Conservation (phyloP, 2,329 filamentous ascomycete genomes). For the Colletotrichum orbiculare region DNA sequence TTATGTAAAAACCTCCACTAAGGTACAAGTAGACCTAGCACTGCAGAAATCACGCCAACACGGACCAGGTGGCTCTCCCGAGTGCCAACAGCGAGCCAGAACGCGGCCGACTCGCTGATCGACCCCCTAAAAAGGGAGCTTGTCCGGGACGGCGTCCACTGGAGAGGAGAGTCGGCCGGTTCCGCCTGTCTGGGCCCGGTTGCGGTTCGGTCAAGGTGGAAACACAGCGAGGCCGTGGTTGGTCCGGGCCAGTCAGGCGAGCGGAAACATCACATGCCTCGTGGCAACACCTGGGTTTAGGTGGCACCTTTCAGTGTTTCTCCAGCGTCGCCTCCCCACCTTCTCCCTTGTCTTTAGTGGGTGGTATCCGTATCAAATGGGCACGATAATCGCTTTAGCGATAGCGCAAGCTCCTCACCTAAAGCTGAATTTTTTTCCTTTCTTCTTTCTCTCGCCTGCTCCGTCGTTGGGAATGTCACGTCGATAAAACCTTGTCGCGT, state of each 20-base stretch:
- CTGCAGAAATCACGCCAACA: conserved; percentile 20
- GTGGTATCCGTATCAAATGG: too few species aligned
- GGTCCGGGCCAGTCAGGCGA: conserved; percentile 20
- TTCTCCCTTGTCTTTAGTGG: background rate
- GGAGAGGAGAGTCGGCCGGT: conserved; percentile 26
- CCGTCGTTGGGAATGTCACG: conserved; percentile 23
- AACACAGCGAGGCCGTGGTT: background rate
- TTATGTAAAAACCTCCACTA: too few species aligned
- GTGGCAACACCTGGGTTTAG: conserved; percentile 9
- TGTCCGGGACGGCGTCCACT: conserved; percentile 27
- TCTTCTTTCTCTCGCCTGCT: background rate
- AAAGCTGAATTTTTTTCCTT: conserved; percentile 20
- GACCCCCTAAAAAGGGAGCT: conserved; percentile 22
- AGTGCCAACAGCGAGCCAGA: conserved; percentile 3
- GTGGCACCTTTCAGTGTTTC: too few species aligned
- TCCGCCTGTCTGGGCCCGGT: conserved; percentile 29
- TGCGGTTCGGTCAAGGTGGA: conserved; percentile 1
- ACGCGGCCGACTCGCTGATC: conserved; percentile 18
- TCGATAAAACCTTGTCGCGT: conserved; percentile 14
- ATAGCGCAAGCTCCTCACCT: conserved; percentile 18
- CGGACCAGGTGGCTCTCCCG: conserved; percentile 31
- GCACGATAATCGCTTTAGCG: background rate
- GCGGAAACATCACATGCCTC: conserved; percentile 32
- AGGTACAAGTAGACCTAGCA: background rate
- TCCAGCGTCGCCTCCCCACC: conserved; percentile 26